Evolutionary conservation across 2,329 filamentous ascomycete species (phyloP).

Genomic region (Penicillium verrucosum): DNA sequence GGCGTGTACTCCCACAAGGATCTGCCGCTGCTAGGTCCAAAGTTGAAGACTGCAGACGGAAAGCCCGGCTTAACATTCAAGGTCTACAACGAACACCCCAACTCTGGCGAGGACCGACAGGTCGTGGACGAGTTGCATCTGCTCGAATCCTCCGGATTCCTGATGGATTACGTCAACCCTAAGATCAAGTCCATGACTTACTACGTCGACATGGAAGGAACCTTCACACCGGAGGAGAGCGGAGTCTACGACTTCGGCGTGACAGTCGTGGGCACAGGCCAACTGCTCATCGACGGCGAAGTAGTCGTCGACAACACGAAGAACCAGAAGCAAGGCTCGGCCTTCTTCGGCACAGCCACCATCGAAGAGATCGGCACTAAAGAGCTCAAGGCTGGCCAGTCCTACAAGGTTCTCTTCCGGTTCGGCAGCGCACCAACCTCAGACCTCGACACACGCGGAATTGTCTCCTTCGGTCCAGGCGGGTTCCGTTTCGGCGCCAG

Average conservation of each 20-base stretch:
- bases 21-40: conserved; percentile 56
- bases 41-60: conserved; percentile 52
- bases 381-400: conserved; percentile 56
- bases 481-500: conserved; percentile 62
- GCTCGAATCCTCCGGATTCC: conserved; percentile 43
- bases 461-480: conserved; percentile 55
- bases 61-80: conserved; percentile 60
- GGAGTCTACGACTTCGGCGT: conserved; percentile 64
- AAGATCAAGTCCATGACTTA: conserved; percentile 53
- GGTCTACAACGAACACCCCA: conserved; percentile 59
- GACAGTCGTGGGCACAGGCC: conserved; percentile 64
- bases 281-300: conserved; percentile 60
- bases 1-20: conserved; percentile 65
- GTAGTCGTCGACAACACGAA: conserved; percentile 65
- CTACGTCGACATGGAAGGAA: conserved; percentile 62
- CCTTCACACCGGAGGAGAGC: conserved; percentile 58
- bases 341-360: conserved; percentile 64
- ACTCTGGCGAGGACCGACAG: conserved; percentile 44
- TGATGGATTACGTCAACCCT: conserved; percentile 56
- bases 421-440: conserved; percentile 60
- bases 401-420: conserved; percentile 58
- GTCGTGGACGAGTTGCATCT: conserved; percentile 52
- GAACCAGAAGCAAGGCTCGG: conserved; percentile 59
- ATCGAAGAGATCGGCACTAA: conserved; percentile 61
- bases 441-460: conserved; percentile 50